Percentiles rank a stretch among this genome's conserved stretches.
These are phyloP conservation scores for Russula sp. DNA, from an alignment of 768 basidiomycete species.

Conservation along the genomic window DNA sequence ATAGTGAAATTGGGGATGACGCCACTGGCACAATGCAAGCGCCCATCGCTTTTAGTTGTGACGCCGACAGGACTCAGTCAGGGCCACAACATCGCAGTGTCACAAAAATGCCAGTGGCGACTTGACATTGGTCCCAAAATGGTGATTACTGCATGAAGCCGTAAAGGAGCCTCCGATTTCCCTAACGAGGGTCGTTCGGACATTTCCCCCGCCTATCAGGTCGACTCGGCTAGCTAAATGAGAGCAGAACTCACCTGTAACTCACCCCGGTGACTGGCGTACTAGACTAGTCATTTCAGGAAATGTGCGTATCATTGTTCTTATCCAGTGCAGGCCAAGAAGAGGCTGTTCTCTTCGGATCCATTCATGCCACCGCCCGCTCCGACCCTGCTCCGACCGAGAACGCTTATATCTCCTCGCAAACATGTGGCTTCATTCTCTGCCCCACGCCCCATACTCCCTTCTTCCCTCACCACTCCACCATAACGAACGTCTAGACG, in stretches of 20 bases:
- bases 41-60: too few relatives aligned
- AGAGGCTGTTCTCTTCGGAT: conserved; percentile 15
- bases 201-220: too few relatives aligned
- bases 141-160: neutral
- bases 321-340: neutral
- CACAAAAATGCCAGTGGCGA: too few relatives aligned
- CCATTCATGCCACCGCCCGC: conserved; percentile 3
- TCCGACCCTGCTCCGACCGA: too few relatives aligned
- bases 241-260: neutral
- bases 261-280: neutral
- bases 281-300: conserved; percentile 10
- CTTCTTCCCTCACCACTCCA: neutral
- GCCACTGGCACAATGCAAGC: too few relatives aligned
- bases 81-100: too few relatives aligned
- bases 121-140: neutral
- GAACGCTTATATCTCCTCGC: conserved; percentile 11
- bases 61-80: too few relatives aligned
- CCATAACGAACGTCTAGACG: neutral
- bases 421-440: neutral
- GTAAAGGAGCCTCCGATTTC: conserved; percentile 11
- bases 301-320: conserved; percentile 1
- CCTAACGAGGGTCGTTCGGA: conserved; percentile 10
- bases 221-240: neutral
- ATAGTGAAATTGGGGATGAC: neutral
- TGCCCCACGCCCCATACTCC: neutral